Evolutionary conservation across 768 basidiomycete genomes (phyloP).

Genomic region (Cytidiella melzeri): DNA sequence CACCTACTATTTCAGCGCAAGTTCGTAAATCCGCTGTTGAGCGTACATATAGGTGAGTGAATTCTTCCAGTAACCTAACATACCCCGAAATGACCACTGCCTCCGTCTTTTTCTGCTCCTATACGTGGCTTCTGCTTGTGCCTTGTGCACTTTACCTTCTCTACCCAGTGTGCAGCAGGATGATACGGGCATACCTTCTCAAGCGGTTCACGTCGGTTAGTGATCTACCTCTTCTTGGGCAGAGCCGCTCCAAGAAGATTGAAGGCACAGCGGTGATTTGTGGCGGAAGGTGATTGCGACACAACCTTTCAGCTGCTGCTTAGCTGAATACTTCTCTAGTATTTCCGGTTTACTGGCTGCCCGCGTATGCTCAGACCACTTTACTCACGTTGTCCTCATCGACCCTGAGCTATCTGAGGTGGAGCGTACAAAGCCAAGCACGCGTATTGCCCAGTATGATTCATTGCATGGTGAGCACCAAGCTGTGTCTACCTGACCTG

Average conservation of each 20-base stretch:
- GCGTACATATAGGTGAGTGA: no score
- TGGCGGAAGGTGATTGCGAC: slow-evolving; percentile 8
- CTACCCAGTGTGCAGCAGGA: not conserved
- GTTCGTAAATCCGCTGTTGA: not conserved
- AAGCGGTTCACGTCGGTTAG: slow-evolving; percentile 4
- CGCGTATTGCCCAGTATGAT: slow-evolving; percentile 13
- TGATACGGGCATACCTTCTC: slow-evolving; percentile 6
- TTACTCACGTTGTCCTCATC: slow-evolving; percentile 7
- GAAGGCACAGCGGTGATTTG: slow-evolving; percentile 10
- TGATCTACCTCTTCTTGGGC: slow-evolving; percentile 8
- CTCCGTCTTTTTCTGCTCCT: not conserved
- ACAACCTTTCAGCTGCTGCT: not conserved
- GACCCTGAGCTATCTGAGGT: slow-evolving; percentile 11
- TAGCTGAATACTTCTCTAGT: not conserved
- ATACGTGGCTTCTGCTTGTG: not conserved
- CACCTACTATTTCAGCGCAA: not conserved
- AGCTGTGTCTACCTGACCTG: not conserved
- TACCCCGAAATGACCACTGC: not conserved
- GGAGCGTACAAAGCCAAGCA: slow-evolving; percentile 8
- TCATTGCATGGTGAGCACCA: slow-evolving; percentile 10
- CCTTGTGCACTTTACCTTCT: not conserved
- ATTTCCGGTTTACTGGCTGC: slow-evolving; percentile 12
- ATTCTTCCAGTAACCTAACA: no score
- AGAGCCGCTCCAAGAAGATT: slow-evolving; percentile 4
- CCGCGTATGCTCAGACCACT: slow-evolving; percentile 14